A percentile compares a stretch with the other conserved stretches of the same genome.
Conservation (phyloP, 306 rosid genomes). For the Carpinus fangiana region DNA sequence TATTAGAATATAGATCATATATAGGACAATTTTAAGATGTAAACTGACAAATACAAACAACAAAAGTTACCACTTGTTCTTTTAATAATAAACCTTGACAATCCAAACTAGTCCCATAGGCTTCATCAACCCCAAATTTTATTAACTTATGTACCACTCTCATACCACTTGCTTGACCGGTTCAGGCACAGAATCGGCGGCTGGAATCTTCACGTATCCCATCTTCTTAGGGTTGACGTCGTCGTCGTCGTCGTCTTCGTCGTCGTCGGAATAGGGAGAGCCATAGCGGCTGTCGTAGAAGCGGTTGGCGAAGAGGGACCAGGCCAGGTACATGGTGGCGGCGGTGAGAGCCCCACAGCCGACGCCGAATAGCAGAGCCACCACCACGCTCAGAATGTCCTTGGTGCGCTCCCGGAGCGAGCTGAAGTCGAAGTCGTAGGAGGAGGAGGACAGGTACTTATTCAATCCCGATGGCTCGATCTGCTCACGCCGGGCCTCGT, state of each 20-base stretch:
- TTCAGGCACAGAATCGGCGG: constrained; percentile 30
- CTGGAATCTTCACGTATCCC: constrained; percentile 70
- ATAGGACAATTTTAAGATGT: constrained; percentile 13
- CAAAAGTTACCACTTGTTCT: constrained; percentile 7
- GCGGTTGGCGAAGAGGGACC: constrained; percentile 62
- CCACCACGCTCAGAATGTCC: constrained; percentile 88
- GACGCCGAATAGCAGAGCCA: constrained; percentile 86
- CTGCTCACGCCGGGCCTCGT: neutral
- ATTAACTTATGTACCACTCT: neutral
- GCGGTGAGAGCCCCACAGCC: constrained; percentile 90
- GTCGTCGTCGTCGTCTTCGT: constrained; percentile 36
- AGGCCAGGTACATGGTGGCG: constrained; percentile 81
- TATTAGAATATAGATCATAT: neutral
- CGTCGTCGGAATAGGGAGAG: constrained; percentile 26
- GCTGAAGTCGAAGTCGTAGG: constrained; percentile 54
- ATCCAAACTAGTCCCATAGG: constrained; percentile 7
- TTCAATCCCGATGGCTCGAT: neutral
- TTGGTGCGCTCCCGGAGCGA: constrained; percentile 89
- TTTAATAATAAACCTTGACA: neutral
- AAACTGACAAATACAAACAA: constrained; percentile 26
- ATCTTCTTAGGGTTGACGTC: constrained; percentile 53
- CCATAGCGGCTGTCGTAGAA: constrained; percentile 22
- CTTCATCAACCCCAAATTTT: constrained; percentile 18
- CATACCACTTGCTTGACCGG: constrained; percentile 42
- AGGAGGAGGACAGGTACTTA: constrained; percentile 28